Evolutionary conservation across 228 moss, liverwort and hornwort species (phyloP).

Genomic region (Sphagnum magellanicum): DNA sequence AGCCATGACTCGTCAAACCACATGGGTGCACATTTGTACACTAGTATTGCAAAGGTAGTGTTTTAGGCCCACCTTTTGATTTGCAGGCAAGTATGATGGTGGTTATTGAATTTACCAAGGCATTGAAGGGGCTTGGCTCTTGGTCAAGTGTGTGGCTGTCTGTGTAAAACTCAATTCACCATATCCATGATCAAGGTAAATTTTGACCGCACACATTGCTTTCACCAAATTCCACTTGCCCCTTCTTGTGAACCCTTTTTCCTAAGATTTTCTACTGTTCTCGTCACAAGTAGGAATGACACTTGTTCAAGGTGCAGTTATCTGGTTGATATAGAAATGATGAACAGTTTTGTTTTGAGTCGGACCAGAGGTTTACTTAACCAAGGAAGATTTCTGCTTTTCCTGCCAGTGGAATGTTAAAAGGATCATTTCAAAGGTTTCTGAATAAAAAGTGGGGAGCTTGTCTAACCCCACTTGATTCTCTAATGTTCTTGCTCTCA

Average conservation of each 20-base stretch:
- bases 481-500: no score
- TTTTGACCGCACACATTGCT: not conserved
- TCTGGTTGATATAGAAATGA: no score
- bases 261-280: no score
- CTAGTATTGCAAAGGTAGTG: constrained; percentile 12
- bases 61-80: constrained; percentile 4
- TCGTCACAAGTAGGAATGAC: no score
- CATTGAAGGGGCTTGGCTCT: not conserved
- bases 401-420: no score
- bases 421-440: no score
- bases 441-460: no score
- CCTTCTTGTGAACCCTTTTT: not conserved
- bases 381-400: no score
- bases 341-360: no score
- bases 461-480: no score
- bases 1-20: not conserved
- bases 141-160: not conserved
- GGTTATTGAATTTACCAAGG: not conserved
- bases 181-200: not conserved
- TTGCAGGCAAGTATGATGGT: not conserved
- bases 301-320: no score
- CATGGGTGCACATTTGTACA: constrained; percentile 26
- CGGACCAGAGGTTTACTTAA: no score
- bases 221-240: not conserved
- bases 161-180: not conserved